Evolutionary conservation across 148 eudicot species (phyloP).

Genomic region (Rhododendron ferrugineum): DNA sequence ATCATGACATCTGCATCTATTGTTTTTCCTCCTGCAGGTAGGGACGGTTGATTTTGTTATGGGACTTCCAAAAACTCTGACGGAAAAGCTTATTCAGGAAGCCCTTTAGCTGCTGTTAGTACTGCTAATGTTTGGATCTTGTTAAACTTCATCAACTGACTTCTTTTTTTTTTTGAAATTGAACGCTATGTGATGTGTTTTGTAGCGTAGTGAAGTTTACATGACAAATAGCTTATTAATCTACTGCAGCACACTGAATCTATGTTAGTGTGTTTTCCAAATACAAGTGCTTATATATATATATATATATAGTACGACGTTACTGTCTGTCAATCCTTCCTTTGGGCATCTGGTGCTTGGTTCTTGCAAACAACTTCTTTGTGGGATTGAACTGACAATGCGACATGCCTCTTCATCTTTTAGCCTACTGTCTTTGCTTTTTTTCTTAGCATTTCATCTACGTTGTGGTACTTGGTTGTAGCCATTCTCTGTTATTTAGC

Average conservation of each 20-base stretch:
- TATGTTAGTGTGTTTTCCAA: not conserved
- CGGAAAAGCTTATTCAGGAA: slow-evolving; percentile 40
- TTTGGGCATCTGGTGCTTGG: not conserved
- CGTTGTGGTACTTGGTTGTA: not conserved
- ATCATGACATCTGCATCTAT: not conserved
- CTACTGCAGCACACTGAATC: not conserved
- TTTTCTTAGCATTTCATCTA: not conserved
- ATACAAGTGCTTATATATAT: not conserved
- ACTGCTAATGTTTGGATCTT: not conserved
- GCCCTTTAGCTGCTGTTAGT: slow-evolving; percentile 17
- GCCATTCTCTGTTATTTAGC: not conserved
- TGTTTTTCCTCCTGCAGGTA: slow-evolving; percentile 21
- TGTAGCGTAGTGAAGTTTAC: not conserved
- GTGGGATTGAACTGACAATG: not conserved
- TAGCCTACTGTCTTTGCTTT: not conserved
- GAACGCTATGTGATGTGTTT: not conserved
- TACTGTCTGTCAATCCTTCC: not conserved
- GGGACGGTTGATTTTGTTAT: slow-evolving; percentile 43
- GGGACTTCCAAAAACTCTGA: slow-evolving; percentile 46
- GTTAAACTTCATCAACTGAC: not conserved
- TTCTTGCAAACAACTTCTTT: not conserved
- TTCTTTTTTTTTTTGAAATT: not conserved
- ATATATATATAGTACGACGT: not conserved
- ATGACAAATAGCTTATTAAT: not conserved
- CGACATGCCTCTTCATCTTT: not conserved